Conservation (phyloP, 345 rosid species). For the Bruguiera sexangula region DNA sequence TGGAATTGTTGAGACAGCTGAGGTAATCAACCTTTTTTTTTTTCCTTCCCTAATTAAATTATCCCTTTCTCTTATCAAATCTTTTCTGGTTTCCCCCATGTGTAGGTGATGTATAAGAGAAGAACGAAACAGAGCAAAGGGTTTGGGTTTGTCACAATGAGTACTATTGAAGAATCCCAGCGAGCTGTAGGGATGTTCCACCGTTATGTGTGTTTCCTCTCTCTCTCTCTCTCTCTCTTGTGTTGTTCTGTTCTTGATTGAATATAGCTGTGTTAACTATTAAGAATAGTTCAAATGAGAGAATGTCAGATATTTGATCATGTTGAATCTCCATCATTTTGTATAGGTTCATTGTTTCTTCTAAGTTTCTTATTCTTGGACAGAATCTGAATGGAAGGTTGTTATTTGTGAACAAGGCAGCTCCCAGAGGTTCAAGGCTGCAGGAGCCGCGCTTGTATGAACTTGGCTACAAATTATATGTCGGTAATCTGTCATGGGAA, state of each 20-base stretch:
- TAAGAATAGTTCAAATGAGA: no score
- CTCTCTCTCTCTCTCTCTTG: background rate
- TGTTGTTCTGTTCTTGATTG: background rate
- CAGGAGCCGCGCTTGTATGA: background rate
- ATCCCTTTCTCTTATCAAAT: background rate
- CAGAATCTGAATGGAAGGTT: background rate
- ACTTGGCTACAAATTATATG: background rate
- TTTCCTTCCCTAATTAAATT: background rate
- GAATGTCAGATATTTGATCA: no score
- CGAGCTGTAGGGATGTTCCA: background rate
- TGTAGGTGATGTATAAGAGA: background rate
- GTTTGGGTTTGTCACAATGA: background rate
- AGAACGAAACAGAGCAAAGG: background rate
- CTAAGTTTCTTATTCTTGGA: background rate
- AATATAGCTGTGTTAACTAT: background rate
- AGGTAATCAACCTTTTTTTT: background rate
- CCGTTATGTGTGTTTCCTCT: background rate
- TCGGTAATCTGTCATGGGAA: background rate
- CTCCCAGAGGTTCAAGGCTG: background rate
- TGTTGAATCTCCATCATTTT: background rate
- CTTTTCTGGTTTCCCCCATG: background rate
- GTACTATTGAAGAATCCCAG: background rate
- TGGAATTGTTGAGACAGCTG: conserved; percentile 1
- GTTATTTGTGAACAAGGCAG: conserved; percentile 2
- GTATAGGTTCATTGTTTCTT: background rate